A percentile compares a stretch with the other conserved stretches of the same genome.
Conservation (phyloP, 768 basidiomycete species). For the Mrakia frigida region DNA sequence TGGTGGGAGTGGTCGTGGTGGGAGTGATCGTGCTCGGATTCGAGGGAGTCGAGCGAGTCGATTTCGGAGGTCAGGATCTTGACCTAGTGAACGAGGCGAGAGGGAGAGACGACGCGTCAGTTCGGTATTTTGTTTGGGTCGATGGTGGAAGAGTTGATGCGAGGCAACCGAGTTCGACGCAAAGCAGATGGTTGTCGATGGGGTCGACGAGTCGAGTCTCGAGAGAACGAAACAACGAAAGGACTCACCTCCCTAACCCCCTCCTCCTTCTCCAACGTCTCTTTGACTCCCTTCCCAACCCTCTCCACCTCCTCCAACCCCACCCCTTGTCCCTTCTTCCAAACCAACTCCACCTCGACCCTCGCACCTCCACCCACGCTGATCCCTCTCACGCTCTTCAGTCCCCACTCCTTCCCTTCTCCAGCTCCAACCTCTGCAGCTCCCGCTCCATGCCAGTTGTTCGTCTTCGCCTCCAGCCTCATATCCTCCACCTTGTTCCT, state of each 20-base stretch:
- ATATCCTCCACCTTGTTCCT: not conserved
- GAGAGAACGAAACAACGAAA: not conserved
- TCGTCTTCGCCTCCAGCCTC: not conserved
- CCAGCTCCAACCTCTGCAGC: not conserved
- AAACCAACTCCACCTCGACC: slow-evolving; percentile 27
- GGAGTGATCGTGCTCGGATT: not conserved
- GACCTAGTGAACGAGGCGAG: not conserved
- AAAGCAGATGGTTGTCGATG: too few relatives aligned
- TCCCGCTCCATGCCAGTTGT: not conserved
- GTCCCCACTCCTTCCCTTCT: slow-evolving; percentile 5
- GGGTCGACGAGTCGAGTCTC: not conserved
- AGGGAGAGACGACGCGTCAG: too few relatives aligned
- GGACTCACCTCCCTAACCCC: slow-evolving; percentile 17
- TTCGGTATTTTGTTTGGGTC: too few relatives aligned
- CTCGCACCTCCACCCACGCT: slow-evolving; percentile 22
- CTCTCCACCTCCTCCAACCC: slow-evolving; percentile 17
- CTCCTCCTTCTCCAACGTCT: not conserved
- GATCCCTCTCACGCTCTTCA: slow-evolving; percentile 17
- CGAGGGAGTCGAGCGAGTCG: not conserved
- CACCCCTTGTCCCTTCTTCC: not conserved
- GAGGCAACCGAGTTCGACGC: too few relatives aligned
- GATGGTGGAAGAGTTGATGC: not conserved
- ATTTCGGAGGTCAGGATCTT: not conserved
- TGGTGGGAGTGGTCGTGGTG: not conserved
- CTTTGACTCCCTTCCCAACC: slow-evolving; percentile 12